Conservation (phyloP, 805 yeast genomes). For the Scheffersomyces ergatensis region DNA sequence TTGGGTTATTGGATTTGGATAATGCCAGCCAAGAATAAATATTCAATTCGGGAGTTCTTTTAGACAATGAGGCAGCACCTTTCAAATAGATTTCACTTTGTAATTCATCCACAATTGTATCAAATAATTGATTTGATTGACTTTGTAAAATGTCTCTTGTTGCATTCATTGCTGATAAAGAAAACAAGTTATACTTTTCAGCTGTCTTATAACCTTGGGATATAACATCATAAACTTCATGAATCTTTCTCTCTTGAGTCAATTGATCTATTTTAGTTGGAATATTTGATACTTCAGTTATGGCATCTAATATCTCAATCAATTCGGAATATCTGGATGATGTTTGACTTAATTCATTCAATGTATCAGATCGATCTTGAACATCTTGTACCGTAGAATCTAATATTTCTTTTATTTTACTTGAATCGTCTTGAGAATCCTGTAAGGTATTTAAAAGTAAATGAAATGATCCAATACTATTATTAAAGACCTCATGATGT, state of each 20-base stretch:
- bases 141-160: constrained; percentile 50
- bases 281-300: constrained; percentile 56
- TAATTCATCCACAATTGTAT: constrained; percentile 73
- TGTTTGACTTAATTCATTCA: constrained; percentile 64
- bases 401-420: constrained; percentile 47
- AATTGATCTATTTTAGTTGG: constrained; percentile 65
- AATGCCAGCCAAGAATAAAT: constrained; percentile 21
- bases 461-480: constrained; percentile 81
- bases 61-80: constrained; percentile 7
- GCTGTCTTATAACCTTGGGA: constrained; percentile 42
- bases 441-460: constrained; percentile 61
- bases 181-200: constrained; percentile 54
- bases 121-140: constrained; percentile 63
- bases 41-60: constrained; percentile 1
- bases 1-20: constrained; percentile 28
- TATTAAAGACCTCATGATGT: constrained; percentile 81
- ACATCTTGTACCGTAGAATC: constrained; percentile 49
- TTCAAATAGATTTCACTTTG: constrained; percentile 66
- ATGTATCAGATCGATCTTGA: constrained; percentile 50
- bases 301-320: constrained; percentile 66
- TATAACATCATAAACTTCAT: constrained; percentile 59
- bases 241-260: constrained; percentile 69
- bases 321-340: constrained; percentile 63
- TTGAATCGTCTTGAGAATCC: constrained; percentile 61
- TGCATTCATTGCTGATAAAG: constrained; percentile 50